phyloP scores from a whole-genome alignment of 176 grass and related monocot species.

The Melocanna baccifera region DNA sequence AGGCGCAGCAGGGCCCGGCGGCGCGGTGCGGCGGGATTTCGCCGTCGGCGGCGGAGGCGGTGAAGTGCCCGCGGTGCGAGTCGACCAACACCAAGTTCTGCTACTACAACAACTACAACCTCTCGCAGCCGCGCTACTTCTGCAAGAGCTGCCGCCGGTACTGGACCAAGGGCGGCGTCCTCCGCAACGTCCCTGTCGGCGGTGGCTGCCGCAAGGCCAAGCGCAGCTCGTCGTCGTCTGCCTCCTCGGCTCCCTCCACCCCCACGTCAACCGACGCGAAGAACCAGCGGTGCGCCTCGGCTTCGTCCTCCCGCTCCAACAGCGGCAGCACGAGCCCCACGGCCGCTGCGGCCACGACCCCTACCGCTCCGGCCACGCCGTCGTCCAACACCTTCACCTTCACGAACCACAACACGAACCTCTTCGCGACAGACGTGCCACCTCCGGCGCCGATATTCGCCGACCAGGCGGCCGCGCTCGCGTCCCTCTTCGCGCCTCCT shows the following conservation, averaged over 20 bases:
- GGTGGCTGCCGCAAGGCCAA: slow-evolving; percentile 80
- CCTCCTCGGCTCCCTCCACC: slow-evolving; percentile 19
- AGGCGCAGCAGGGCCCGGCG: slow-evolving; percentile 21
- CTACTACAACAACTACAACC: slow-evolving; percentile 78
- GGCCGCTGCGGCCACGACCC: not conserved
- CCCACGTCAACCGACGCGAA: slow-evolving; percentile 19
- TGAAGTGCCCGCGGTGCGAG: slow-evolving; percentile 73
- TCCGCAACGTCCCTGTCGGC: slow-evolving; percentile 90
- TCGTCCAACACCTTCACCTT: not conserved
- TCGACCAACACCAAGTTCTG: slow-evolving; percentile 79
- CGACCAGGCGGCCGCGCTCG: slow-evolving; percentile 50
- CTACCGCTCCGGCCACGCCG: not conserved
- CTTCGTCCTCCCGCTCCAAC: slow-evolving; percentile 27
- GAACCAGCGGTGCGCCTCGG: slow-evolving; percentile 38
- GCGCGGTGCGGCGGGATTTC: slow-evolving; percentile 17
- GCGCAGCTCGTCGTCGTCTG: slow-evolving; percentile 17
- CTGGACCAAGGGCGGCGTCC: slow-evolving; percentile 78
- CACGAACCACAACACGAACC: no score
- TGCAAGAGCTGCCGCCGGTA: slow-evolving; percentile 67
- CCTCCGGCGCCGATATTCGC: slow-evolving; percentile 52
- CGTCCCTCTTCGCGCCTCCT: slow-evolving; percentile 44
- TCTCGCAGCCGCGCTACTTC: slow-evolving; percentile 68
- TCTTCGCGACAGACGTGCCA: slow-evolving; percentile 15
- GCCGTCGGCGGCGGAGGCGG: slow-evolving; percentile 32
- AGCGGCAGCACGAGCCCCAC: slow-evolving; percentile 33